Base-by-base conservation (phyloP, 805 yeast genomes). In the Sugiyamaella americana region DNA sequence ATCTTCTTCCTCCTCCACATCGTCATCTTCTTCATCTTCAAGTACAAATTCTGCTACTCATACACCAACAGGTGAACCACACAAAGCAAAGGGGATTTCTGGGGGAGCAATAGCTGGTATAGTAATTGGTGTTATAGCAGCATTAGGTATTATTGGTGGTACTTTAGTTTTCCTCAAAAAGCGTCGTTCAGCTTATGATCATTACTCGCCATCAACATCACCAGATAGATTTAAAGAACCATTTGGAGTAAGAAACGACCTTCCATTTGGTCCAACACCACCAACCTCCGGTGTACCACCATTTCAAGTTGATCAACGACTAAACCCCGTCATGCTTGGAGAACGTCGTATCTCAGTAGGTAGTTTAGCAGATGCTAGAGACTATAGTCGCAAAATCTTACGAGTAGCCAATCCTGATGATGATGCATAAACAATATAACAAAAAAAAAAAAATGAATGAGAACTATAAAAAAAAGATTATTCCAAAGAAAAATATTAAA, bases 401-500 rank as follows among this genome's bases (percentile, higher is more conserved):
- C 82, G 87, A 50, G 95, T 89, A 10, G 89, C 95, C 29, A 89
- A 89, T 59, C 96, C 96, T 1, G 95, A 87, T 62, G 80, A 75
- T 53, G 44, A 37, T 5, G 41, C 29, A 11, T 38, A 35, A 17
- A 16, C 20, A 5, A 5, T 35, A 8, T 13, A 26, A 8, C 32
- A n/a, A n/a, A n/a, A n/a, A n/a, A n/a, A n/a, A n/a, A n/a, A n/a
- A n/a, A n/a, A n/a, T n/a, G n/a, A n/a, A n/a, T n/a, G n/a, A n/a
- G n/a, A n/a, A n/a, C n/a, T n/a, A n/a, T n/a, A n/a, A n/a, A n/a
- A n/a, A n/a, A n/a, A n/a, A n/a, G n/a, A n/a, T n/a, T n/a, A n/a
- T n/a, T n/a, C n/a, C n/a, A n/a, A n/a, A n/a, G n/a, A n/a, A n/a
- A n/a, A n/a, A n/a, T n/a, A n/a, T n/a, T n/a, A n/a, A n/a, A n/a